Percentiles rank a stretch among this genome's conserved stretches.
Conservation (phyloP, 805 yeast genomes). For the Komagataella phaffii region DNA sequence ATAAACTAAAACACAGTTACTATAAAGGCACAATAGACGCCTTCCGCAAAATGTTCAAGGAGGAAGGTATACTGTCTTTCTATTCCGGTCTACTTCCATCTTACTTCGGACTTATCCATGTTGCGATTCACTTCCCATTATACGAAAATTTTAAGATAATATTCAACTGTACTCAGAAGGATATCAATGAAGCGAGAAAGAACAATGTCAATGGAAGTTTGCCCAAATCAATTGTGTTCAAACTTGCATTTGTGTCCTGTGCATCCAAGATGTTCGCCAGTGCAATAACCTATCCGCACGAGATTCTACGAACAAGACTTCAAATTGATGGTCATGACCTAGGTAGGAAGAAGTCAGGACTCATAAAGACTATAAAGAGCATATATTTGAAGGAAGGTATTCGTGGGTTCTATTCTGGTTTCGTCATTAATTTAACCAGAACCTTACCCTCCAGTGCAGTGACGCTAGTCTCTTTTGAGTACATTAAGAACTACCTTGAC, state of each 20-base stretch:
- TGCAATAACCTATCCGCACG: constrained; percentile 88
- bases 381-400: constrained; percentile 59
- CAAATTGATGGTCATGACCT: constrained; percentile 33
- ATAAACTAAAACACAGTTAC: constrained; percentile 10
- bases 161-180: constrained; percentile 21
- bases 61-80: constrained; percentile 72
- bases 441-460: constrained; percentile 94
- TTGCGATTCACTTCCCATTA: constrained; percentile 91
- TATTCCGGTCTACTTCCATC: constrained; percentile 90
- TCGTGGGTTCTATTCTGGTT: constrained; percentile 81
- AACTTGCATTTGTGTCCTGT: constrained; percentile 55
- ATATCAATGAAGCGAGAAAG: not conserved
- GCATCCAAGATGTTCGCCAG: constrained; percentile 82
- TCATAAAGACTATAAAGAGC: constrained; percentile 18
- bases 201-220: not conserved
- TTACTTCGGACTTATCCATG: constrained; percentile 79
- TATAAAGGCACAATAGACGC: constrained; percentile 81
- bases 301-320: constrained; percentile 81
- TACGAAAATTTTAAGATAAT: constrained; percentile 68
- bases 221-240: constrained; percentile 14
- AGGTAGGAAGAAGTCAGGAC: constrained; percentile 8
- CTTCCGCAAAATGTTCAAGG: constrained; percentile 56
- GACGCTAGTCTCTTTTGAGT: constrained; percentile 88
- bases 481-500: constrained; percentile 42
- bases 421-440: constrained; percentile 70